Percentiles rank a stretch among this genome's conserved stretches.
phyloP scores from a whole-genome alignment of 2,329 filamentous ascomycete species.

The Sporothrix pseudoabietina region DNA sequence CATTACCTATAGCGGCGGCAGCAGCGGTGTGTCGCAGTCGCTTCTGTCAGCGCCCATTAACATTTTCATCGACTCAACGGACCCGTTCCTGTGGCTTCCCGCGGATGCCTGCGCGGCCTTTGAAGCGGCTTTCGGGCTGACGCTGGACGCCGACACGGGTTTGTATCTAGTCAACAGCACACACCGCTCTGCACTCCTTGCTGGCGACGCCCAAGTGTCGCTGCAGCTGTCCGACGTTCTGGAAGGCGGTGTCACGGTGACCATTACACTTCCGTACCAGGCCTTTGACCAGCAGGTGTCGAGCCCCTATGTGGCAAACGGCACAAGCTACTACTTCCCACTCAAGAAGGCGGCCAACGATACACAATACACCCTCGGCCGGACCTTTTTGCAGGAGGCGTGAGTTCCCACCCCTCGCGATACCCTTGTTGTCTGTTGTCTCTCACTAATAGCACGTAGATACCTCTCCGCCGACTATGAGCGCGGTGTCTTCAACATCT shows the following conservation, averaged over 20 bases:
- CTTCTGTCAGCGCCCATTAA: conserved; percentile 42
- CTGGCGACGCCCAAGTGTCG: conserved; percentile 42
- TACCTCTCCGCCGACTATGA: conserved; percentile 47
- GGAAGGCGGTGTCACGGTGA: conserved; percentile 41
- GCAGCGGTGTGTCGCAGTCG: conserved; percentile 35
- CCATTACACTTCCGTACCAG: conserved; percentile 41
- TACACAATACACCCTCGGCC: conserved; percentile 43
- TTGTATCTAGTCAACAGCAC: conserved; percentile 45
- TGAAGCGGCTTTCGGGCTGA: conserved; percentile 42
- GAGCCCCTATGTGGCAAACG: conserved; percentile 39
- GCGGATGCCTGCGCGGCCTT: conserved; percentile 41
- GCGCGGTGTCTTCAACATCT: conserved; percentile 46
- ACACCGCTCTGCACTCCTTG: conserved; percentile 39
- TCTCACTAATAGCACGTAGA: conserved; percentile 1
- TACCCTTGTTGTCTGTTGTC: too few relatives aligned
- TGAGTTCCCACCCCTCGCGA: too few relatives aligned
- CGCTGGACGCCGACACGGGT: conserved; percentile 38
- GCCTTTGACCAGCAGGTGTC: conserved; percentile 42
- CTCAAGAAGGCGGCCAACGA: conserved; percentile 42
- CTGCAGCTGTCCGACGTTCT: conserved; percentile 43
- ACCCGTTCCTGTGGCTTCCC: conserved; percentile 44
- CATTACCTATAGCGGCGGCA: conserved; percentile 44
- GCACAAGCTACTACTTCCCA: conserved; percentile 41
- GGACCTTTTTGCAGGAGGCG: conserved; percentile 44
- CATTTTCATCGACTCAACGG: conserved; percentile 45